Evolutionary conservation across 306 rosid genomes (phyloP).

Genomic region (Trifolium fragiferum): DNA sequence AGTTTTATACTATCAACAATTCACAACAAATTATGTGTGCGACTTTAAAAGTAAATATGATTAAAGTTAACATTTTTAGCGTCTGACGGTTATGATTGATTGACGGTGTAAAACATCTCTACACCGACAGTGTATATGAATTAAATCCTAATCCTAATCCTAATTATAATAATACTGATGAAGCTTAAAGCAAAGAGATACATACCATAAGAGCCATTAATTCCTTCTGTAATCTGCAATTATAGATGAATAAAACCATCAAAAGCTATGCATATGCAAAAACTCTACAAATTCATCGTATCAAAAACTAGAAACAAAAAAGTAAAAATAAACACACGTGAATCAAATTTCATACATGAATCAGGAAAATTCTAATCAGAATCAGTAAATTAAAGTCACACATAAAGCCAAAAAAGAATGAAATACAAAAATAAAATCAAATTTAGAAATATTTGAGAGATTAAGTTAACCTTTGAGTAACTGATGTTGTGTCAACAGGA

Average conservation of each 20-base stretch:
- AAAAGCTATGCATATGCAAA: conserved; percentile 32
- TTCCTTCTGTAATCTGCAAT: conserved; percentile 92
- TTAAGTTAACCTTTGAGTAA: conserved; percentile 67
- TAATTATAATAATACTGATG: not conserved
- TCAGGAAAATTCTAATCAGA: conserved; percentile 3
- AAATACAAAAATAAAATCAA: not conserved
- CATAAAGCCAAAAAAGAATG: not conserved
- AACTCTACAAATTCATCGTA: conserved; percentile 19
- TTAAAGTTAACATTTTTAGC: too few relatives aligned
- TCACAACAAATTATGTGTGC: not conserved
- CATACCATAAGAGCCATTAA: conserved; percentile 97
- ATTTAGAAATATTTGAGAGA: not conserved
- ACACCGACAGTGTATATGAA: too few relatives aligned
- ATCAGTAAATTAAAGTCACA: not conserved
- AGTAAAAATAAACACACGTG: not conserved
- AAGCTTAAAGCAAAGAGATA: conserved; percentile 11
- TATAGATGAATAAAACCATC: conserved; percentile 24
- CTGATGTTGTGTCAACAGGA: conserved; percentile 74
- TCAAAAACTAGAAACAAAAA: not conserved
- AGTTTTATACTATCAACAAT: not conserved
- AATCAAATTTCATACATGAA: conserved; percentile 13
- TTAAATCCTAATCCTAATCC: too few relatives aligned
- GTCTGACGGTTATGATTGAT: too few relatives aligned
- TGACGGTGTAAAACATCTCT: too few relatives aligned
- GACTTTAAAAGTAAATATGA: too few relatives aligned